phyloP scores from a whole-genome alignment of 805 yeast species.

The Cyberlindnera mrakii region DNA sequence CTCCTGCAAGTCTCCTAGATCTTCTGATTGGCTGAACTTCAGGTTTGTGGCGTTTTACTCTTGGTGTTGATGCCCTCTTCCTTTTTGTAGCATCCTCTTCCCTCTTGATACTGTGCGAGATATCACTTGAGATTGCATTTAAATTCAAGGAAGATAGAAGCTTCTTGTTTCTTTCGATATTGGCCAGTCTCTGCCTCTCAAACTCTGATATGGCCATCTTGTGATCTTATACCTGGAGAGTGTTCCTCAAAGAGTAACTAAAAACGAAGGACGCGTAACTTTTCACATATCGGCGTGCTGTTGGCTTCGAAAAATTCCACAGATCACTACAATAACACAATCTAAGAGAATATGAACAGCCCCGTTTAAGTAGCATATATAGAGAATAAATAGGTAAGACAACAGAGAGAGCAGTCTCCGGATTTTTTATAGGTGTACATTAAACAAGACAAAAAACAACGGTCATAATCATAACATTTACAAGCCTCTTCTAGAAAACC shows the following conservation, averaged over 20 bases:
- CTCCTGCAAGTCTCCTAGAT: conserved; percentile 76
- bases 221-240: neutral
- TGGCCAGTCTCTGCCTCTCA: conserved; percentile 66
- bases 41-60: conserved; percentile 20
- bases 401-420: too few relatives aligned
- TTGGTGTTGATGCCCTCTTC: conserved; percentile 16
- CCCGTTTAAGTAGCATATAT: neutral
- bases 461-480: conserved; percentile 5
- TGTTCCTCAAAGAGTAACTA: neutral
- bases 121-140: conserved; percentile 47
- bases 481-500: neutral
- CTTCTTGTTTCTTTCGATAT: conserved; percentile 78
- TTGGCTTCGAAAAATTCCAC: too few relatives aligned
- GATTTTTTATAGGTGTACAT: too few relatives aligned
- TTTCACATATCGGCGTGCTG: too few relatives aligned
- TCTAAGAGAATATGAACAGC: neutral
- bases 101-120: conserved; percentile 40
- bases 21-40: conserved; percentile 54
- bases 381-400: too few relatives aligned
- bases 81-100: conserved; percentile 23
- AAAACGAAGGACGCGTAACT: neutral
- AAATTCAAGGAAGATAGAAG: conserved; percentile 67
- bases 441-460: neutral
- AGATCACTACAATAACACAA: neutral
- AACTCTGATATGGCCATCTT: conserved; percentile 45